Conservation (phyloP, 176 grass and related monocot species). For the Oryza rufipogon region DNA sequence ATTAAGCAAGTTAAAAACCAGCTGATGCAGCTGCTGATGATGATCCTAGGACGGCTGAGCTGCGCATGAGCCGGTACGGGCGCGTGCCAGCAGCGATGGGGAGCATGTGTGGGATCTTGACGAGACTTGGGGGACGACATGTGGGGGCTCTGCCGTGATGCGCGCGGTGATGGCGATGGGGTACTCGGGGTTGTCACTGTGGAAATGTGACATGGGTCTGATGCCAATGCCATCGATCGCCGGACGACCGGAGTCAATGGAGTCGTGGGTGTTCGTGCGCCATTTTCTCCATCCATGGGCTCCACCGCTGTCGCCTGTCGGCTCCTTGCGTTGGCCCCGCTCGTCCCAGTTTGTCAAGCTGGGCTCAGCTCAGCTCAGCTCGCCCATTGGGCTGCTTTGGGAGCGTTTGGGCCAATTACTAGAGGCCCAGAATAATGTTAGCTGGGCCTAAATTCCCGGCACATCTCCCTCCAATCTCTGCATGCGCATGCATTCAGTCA, state of each 20-base stretch:
- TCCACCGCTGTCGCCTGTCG: neutral
- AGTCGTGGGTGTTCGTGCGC: slow-evolving; percentile 15
- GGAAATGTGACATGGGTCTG: no score
- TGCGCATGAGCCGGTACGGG: no score
- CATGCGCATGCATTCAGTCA: no score
- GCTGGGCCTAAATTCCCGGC: no score
- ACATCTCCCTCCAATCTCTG: no score
- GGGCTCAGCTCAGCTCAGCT: no score
- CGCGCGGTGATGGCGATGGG: neutral
- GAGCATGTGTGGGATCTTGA: neutral
- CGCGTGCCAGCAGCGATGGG: no score
- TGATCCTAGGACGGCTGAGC: neutral
- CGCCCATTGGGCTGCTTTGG: no score
- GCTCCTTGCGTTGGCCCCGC: neutral
- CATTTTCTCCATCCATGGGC: neutral
- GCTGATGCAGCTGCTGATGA: neutral
- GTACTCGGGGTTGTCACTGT: neutral
- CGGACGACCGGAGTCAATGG: slow-evolving; percentile 27
- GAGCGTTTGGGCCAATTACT: no score
- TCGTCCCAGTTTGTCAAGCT: neutral
- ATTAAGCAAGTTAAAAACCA: neutral
- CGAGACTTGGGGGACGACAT: neutral
- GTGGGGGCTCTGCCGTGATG: slow-evolving; percentile 1
- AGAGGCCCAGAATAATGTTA: no score
- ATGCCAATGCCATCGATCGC: neutral